Evolutionary conservation across 2,329 filamentous ascomycete genomes (phyloP), one percentile per base, ranked within the genome.

Genomic region (Falciphora oryzae): DNA sequence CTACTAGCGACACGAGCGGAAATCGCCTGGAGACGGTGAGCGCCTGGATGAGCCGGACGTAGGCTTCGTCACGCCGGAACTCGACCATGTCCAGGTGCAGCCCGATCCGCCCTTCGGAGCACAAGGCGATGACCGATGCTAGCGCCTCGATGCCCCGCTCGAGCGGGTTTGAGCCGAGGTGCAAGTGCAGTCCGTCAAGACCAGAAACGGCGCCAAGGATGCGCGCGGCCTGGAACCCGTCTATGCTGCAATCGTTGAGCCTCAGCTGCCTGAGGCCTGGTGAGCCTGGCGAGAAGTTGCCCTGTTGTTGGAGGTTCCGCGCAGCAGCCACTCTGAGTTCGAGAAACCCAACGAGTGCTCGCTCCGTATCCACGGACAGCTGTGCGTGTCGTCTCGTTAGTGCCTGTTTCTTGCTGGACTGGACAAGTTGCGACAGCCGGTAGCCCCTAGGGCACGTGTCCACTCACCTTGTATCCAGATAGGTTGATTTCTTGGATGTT

Each of bases 81-180:
- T 85, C 82, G n/a, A 85, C 75, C 83, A 86, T 85, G 67, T 85
- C 81, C 66, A 85, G 72, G 67, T 82, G 81, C 28, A 86, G 73
- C 29, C 78, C 80, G 66, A 76, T 80, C 0, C 83, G 83, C 1
- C 81, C 81, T 3, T 65, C 64, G 66, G 79, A 78, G 18, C 79
- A 80, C 63, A 75, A 73, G 0, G 77, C 73, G 31, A 86, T 78
- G 10, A 81, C 79, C 27, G 76, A 74, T 28, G 80, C 81, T 64
- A 85, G 73, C 63, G 82, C 77, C 25, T 80, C 80, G 35, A 85
- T 80, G 2, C 80, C 82, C 14, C 78, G 75, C 65, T 86, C 84
- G 4, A 86, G 73, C 2, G 79, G 81, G 68, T 85, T 86, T 35
- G 79, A 80, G 68, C 79, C 82, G 56, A 85, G 75, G 50, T 78